A percentile compares a stretch with the other conserved stretches of the same genome.
phyloP scores from a whole-genome alignment of 371 early-diverging fungal genomes.

The Agmasoma carcini region DNA sequence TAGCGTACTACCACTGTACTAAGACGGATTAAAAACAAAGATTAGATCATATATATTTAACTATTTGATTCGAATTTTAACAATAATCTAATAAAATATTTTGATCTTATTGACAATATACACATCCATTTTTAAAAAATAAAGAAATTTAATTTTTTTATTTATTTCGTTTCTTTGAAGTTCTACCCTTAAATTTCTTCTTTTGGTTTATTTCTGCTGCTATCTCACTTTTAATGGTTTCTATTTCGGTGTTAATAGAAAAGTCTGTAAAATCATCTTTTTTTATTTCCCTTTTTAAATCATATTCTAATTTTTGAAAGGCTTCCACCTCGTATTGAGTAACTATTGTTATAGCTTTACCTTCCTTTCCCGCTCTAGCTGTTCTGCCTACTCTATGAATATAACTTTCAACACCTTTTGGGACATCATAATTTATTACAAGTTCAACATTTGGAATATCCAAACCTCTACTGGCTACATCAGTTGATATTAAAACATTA shows the following conservation, averaged over 20 bases:
- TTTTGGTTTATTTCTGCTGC: too few species aligned
- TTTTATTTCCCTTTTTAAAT: constrained; percentile 82
- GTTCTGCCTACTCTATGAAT: constrained; percentile 90
- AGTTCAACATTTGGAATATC: constrained; percentile 85
- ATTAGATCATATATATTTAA: too few species aligned
- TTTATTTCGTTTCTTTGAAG: constrained; percentile 6
- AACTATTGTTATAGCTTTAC: constrained; percentile 77
- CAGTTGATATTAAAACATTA: constrained; percentile 81
- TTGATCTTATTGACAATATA: too few species aligned
- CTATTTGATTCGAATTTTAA: too few species aligned
- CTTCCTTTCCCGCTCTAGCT: constrained; percentile 77
- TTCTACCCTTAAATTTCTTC: neutral
- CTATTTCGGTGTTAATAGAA: too few species aligned
- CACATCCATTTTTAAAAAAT: neutral
- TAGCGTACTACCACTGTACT: constrained; percentile 45
- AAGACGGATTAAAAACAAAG: constrained; percentile 24
- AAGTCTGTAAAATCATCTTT: constrained; percentile 9
- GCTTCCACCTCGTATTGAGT: constrained; percentile 83
- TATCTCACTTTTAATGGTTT: too few species aligned
- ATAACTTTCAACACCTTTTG: constrained; percentile 75
- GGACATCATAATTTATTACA: constrained; percentile 86
- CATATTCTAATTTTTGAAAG: constrained; percentile 80
- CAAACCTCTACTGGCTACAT: constrained; percentile 81
- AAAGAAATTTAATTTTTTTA: neutral
- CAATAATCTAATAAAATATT: too few species aligned